Evolutionary conservation across 495 filamentous ascomycete genomes (phyloP).

Genomic region (Trichoderma parareesei): DNA sequence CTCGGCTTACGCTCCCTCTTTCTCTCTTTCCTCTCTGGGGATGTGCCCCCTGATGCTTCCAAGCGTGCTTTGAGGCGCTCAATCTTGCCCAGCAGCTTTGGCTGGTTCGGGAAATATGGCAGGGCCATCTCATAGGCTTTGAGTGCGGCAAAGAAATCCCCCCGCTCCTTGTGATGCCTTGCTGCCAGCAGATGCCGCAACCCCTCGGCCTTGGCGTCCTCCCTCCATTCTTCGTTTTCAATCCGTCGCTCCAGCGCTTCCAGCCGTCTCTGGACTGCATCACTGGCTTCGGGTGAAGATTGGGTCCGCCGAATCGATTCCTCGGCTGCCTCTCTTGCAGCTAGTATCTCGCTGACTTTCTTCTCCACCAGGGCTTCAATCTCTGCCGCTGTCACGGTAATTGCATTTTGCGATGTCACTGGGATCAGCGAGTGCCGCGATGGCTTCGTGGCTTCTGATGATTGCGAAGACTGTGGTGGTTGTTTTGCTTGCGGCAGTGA

Average conservation of each 20-base stretch:
- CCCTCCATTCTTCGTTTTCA: conserved; percentile 51
- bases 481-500: too few species aligned
- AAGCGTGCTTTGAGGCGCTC: conserved; percentile 55
- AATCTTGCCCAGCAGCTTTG: conserved; percentile 75
- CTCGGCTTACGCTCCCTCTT: conserved; percentile 13
- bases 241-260: conserved; percentile 80
- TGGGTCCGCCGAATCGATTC: conserved; percentile 28
- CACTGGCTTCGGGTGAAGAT: conserved; percentile 51
- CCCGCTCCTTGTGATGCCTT: conserved; percentile 77
- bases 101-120: conserved; percentile 78
- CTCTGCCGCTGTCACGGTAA: conserved; percentile 57
- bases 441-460: conserved; percentile 16
- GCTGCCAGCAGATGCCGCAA: conserved; percentile 81
- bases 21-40: conserved; percentile 7
- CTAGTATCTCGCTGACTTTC: conserved; percentile 83
- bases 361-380: conserved; percentile 88
- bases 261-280: conserved; percentile 70
- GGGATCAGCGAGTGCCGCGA: neutral
- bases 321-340: conserved; percentile 48
- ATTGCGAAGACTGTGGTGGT: too few species aligned
- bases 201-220: conserved; percentile 70
- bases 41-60: conserved; percentile 25
- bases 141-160: conserved; percentile 69
- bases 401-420: conserved; percentile 14
- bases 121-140: conserved; percentile 80